These are phyloP conservation scores for Aspergillus leporis DNA, from an alignment of 495 filamentous ascomycete species.

Conservation along the genomic window DNA sequence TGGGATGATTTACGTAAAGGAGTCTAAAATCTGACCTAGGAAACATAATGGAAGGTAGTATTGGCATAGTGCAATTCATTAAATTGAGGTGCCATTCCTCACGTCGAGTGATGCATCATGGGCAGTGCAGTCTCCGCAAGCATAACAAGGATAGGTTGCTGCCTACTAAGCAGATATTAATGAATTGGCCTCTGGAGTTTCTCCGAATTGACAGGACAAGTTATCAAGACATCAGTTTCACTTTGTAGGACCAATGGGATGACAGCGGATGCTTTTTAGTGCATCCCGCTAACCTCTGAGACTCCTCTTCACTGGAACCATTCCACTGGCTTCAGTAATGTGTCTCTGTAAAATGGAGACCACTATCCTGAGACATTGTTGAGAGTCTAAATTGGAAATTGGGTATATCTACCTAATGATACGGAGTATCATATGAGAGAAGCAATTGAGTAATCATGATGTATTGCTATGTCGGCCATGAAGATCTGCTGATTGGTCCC, in stretches of 20 bases:
- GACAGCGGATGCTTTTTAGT: background rate
- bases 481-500: background rate
- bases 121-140: too few relatives aligned
- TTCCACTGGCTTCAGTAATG: background rate
- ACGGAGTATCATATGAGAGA: too few relatives aligned
- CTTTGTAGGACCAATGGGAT: background rate
- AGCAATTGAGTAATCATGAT: background rate
- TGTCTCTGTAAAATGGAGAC: background rate
- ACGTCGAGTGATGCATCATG: too few relatives aligned
- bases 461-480: background rate
- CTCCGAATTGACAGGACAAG: background rate
- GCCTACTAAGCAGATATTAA: too few relatives aligned
- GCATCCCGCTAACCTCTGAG: background rate
- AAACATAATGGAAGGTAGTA: too few relatives aligned
- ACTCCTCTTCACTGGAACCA: background rate
- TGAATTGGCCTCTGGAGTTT: background rate
- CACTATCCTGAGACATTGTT: background rate
- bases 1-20: too few relatives aligned
- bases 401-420: too few relatives aligned
- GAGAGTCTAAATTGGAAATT: background rate
- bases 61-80: too few relatives aligned
- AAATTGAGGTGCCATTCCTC: too few relatives aligned
- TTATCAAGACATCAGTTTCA: background rate
- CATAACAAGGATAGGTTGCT: too few relatives aligned
- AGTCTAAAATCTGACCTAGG: too few relatives aligned